Evolutionary conservation across 768 basidiomycete genomes (phyloP).

Genomic region (Kwoniella pini): DNA sequence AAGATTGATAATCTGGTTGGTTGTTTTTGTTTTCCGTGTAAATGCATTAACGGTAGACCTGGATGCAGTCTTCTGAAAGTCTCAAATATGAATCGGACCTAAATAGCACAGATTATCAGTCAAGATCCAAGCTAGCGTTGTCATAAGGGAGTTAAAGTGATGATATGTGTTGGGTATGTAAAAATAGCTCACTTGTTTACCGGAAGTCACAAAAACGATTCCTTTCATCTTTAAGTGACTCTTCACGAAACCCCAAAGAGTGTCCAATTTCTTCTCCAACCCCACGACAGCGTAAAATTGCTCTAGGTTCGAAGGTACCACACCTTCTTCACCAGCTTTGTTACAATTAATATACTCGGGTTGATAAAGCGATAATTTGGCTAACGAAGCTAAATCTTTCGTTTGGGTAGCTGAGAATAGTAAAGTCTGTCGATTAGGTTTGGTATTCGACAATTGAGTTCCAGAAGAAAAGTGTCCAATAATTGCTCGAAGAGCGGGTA

Average conservation of each 20-base stretch:
- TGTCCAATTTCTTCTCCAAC: conserved; percentile 84
- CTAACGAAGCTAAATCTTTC: conserved; percentile 65
- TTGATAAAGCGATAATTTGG: conserved; percentile 80
- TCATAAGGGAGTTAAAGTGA: neutral
- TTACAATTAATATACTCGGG: conserved; percentile 71
- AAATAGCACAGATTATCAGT: neutral
- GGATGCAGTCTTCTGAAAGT: conserved; percentile 95
- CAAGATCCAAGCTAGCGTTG: neutral
- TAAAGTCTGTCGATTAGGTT: conserved; percentile 72
- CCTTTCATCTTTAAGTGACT: conserved; percentile 86
- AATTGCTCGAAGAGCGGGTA: conserved; percentile 82
- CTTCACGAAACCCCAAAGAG: conserved; percentile 93
- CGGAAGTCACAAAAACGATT: conserved; percentile 89
- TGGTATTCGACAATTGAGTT: neutral
- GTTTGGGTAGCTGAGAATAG: conserved; percentile 98
- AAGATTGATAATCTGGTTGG: conserved; percentile 81
- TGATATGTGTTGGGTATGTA: neutral
- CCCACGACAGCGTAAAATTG: conserved; percentile 83
- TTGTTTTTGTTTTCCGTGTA: conserved; percentile 97
- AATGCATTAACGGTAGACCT: conserved; percentile 83
- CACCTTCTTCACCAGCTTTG: conserved; percentile 47
- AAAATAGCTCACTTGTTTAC: conserved; percentile 70
- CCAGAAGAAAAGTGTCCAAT: conserved; percentile 76
- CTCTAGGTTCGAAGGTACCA: conserved; percentile 74
- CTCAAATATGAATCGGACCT: conserved; percentile 89